Conservation (phyloP, 805 yeast species). For the Candida parachauliodes region DNA sequence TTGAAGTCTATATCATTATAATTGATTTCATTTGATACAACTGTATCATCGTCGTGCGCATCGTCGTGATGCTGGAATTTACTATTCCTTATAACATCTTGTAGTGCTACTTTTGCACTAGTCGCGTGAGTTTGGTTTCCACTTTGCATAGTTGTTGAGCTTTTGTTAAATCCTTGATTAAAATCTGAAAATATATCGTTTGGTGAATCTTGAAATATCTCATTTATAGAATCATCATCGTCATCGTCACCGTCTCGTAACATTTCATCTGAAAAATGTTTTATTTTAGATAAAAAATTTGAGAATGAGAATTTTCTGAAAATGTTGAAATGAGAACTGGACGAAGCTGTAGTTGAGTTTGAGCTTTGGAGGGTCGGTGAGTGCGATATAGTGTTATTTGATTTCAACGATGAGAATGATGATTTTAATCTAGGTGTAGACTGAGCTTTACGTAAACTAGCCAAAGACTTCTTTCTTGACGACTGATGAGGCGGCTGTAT, state of each 20-base stretch:
- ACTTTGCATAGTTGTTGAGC: conserved; percentile 3
- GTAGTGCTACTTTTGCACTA: conserved; percentile 7
- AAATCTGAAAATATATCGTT: conserved; percentile 28
- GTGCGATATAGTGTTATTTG: too few relatives aligned
- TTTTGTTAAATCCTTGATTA: conserved; percentile 29
- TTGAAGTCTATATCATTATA: conserved; percentile 25
- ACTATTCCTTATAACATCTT: conserved; percentile 10
- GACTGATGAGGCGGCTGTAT: too few relatives aligned
- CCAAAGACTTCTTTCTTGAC: background rate
- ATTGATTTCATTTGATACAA: conserved; percentile 8
- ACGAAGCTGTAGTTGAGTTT: conserved; percentile 7
- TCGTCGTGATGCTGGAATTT: conserved; percentile 1
- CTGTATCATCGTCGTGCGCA: conserved; percentile 13
- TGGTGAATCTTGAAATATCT: conserved; percentile 42
- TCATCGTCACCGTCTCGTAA: conserved; percentile 48
- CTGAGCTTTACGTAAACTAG: background rate
- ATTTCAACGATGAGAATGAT: background rate
- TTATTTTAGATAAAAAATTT: conserved; percentile 29
- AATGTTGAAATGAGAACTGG: conserved; percentile 18
- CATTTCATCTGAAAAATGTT: conserved; percentile 46
- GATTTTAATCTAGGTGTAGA: background rate
- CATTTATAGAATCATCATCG: conserved; percentile 21
- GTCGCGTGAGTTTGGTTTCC: conserved; percentile 6
- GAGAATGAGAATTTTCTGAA: conserved; percentile 37
- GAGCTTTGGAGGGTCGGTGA: too few relatives aligned